These are phyloP conservation scores for Elsinoe ampelina DNA, from an alignment of 2,329 filamentous ascomycete species.

Conservation along the genomic window DNA sequence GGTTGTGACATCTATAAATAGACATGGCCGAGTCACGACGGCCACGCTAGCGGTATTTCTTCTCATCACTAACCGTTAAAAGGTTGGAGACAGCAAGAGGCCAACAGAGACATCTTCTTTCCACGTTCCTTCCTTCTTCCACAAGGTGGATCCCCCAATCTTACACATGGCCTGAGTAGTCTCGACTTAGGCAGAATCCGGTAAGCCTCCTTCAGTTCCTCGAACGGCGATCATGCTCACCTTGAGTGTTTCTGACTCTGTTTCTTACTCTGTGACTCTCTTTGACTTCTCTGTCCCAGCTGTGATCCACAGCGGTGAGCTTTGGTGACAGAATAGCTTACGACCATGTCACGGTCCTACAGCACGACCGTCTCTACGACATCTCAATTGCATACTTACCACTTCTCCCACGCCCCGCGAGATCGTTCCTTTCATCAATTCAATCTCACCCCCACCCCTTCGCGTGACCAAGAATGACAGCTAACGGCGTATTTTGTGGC, in stretches of 20 bases:
- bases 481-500: neutral
- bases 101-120: conserved; percentile 4
- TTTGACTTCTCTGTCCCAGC: neutral
- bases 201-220: neutral
- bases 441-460: neutral
- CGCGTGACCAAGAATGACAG: neutral
- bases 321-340: neutral
- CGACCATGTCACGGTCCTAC: neutral
- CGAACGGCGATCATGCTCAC: neutral
- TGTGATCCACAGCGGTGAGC: neutral
- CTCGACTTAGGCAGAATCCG: neutral
- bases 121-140: conserved; percentile 5
- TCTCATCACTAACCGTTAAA: too few relatives aligned
- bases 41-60: conserved; percentile 2
- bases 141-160: neutral
- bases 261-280: neutral
- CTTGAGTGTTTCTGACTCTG: neutral
- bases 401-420: neutral
- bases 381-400: too few relatives aligned
- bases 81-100: neutral
- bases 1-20: conserved; percentile 2
- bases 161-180: neutral
- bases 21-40: neutral
- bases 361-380: too few relatives aligned
- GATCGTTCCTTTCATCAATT: neutral